phyloP scores from a whole-genome alignment of 768 basidiomycete genomes.

The Chalciporus pseudorubinellus region DNA sequence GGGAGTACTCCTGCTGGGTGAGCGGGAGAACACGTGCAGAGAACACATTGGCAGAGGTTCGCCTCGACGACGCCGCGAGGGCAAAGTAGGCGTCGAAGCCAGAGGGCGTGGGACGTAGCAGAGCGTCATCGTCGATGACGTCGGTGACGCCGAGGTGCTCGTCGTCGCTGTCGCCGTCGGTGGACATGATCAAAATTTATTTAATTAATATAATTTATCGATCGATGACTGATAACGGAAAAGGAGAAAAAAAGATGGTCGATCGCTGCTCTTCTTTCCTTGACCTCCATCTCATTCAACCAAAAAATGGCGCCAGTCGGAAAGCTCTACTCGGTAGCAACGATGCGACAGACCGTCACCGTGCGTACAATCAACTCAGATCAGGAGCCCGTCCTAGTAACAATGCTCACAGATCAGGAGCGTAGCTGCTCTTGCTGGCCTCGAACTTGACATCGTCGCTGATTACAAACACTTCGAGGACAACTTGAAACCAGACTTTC shows the following conservation, averaged over 20 bases:
- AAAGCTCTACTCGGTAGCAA: constrained; percentile 56
- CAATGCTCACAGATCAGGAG: constrained; percentile 44
- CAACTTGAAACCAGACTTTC: constrained; percentile 70
- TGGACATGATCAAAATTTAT: constrained; percentile 24
- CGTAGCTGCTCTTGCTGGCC: constrained; percentile 56
- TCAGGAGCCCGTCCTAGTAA: constrained; percentile 3
- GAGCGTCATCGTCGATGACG: constrained; percentile 8
- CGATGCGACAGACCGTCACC: constrained; percentile 43
- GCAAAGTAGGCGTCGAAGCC: constrained; percentile 87
- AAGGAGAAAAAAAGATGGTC: constrained; percentile 9
- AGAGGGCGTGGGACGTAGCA: constrained; percentile 37
- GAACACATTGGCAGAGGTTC: constrained; percentile 79
- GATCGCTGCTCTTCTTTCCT: constrained; percentile 5
- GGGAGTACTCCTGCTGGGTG: constrained; percentile 57
- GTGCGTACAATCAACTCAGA: constrained; percentile 33
- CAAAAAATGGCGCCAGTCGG: constrained; percentile 55
- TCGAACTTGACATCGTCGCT: constrained; percentile 53
- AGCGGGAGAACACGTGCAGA: constrained; percentile 72
- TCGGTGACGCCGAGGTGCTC: constrained; percentile 20
- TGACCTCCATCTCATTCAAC: constrained; percentile 23
- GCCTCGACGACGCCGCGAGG: constrained; percentile 55
- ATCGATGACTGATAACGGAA: constrained; percentile 35
- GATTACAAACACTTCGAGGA: constrained; percentile 58
- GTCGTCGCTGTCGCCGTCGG: constrained; percentile 28
- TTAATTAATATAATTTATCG: constrained; percentile 9